Percentiles rank a stretch among this genome's conserved stretches.
phyloP scores from a whole-genome alignment of 768 basidiomycete genomes.

The Termitomyces sp. region DNA sequence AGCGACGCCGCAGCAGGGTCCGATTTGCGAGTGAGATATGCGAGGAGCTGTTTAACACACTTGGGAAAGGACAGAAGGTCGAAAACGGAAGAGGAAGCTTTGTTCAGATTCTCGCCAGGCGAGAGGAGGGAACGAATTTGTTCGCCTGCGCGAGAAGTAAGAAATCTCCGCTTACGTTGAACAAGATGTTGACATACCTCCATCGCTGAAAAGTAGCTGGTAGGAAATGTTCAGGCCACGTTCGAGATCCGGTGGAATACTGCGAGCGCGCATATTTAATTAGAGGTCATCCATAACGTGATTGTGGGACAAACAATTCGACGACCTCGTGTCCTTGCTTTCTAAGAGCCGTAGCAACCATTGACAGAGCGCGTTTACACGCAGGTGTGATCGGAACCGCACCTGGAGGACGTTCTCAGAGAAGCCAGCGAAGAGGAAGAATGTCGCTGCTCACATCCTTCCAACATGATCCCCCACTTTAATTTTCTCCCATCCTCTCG shows the following conservation, averaged over 20 bases:
- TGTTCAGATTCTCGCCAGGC: constrained; percentile 29
- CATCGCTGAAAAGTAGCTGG: constrained; percentile 53
- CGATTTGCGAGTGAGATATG: constrained; percentile 31
- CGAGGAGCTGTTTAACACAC: constrained; percentile 38
- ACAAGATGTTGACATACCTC: constrained; percentile 29
- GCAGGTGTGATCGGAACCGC: constrained; percentile 59
- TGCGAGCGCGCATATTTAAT: constrained; percentile 6
- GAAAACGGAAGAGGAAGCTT: constrained; percentile 25
- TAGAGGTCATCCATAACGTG: neutral
- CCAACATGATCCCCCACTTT: constrained; percentile 60
- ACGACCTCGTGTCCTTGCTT: constrained; percentile 62
- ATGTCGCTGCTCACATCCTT: constrained; percentile 42
- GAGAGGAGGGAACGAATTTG: constrained; percentile 33
- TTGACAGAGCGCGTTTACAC: constrained; percentile 50
- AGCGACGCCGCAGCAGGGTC: constrained; percentile 33
- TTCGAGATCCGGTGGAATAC: constrained; percentile 41
- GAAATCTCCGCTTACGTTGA: constrained; percentile 1
- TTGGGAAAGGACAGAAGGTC: constrained; percentile 31
- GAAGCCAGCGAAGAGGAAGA: neutral
- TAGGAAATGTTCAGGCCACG: constrained; percentile 48
- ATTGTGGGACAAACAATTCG: constrained; percentile 41
- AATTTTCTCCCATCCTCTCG: constrained; percentile 45
- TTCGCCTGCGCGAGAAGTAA: constrained; percentile 27
- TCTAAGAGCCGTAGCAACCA: constrained; percentile 46
- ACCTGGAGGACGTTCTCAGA: constrained; percentile 29